A percentile compares a stretch with the other conserved stretches of the same genome.
Evolutionary conservation across 495 filamentous ascomycete genomes (phyloP).

Genomic region (Penicillium odoratum): DNA sequence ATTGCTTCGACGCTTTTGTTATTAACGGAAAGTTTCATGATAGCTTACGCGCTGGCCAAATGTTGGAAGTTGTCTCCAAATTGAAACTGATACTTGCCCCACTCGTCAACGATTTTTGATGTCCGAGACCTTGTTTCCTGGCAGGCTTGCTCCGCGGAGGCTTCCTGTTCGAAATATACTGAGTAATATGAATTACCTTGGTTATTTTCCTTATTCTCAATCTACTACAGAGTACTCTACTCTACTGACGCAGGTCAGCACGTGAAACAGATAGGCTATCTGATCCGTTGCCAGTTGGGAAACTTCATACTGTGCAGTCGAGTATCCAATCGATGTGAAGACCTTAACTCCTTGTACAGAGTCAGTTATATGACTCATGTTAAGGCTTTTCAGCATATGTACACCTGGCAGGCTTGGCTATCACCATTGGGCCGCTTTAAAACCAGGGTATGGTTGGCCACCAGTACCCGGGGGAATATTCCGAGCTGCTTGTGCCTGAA

Average conservation of each 20-base stretch:
- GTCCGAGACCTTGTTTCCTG: neutral
- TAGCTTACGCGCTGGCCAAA: neutral
- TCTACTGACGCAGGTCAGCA: too few species aligned
- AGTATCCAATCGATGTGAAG: too few species aligned
- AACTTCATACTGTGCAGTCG: too few species aligned
- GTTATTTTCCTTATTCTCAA: neutral
- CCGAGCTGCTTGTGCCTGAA: constrained; percentile 6
- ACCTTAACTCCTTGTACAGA: too few species aligned
- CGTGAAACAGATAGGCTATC: too few species aligned
- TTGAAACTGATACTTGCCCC: neutral
- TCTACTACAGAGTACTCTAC: too few species aligned
- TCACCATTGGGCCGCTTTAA: neutral
- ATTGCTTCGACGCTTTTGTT: neutral
- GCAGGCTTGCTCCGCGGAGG: neutral
- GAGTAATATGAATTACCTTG: neutral
- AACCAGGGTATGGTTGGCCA: neutral
- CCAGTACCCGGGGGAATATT: neutral
- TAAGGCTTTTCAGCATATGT: too few species aligned
- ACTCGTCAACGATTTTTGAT: neutral
- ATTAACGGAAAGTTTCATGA: neutral
- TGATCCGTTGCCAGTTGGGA: too few species aligned
- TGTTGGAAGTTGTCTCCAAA: neutral
- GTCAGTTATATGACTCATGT: too few species aligned
- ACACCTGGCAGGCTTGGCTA: neutral
- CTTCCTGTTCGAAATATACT: neutral